Percentiles rank a stretch among this genome's conserved stretches.
phyloP scores from a whole-genome alignment of 805 yeast species.

The Ogataea neopini region DNA sequence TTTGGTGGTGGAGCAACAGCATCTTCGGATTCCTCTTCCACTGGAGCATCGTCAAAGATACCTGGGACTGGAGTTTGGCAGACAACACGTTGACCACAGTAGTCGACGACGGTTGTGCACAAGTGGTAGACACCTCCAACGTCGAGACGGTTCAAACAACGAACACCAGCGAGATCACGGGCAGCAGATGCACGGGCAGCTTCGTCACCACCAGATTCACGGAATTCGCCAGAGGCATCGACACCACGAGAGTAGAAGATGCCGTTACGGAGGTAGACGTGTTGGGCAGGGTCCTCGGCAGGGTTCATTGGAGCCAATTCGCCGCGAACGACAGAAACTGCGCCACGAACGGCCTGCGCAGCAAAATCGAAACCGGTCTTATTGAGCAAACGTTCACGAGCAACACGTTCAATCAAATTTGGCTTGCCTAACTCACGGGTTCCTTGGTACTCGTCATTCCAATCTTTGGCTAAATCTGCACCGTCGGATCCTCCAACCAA shows the following conservation, averaged over 20 bases:
- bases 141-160: slow-evolving; percentile 66
- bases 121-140: slow-evolving; percentile 64
- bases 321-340: slow-evolving; percentile 72
- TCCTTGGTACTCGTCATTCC: slow-evolving; percentile 90
- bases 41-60: slow-evolving; percentile 53
- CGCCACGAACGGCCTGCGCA: slow-evolving; percentile 73
- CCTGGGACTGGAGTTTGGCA: slow-evolving; percentile 98
- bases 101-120: slow-evolving; percentile 86
- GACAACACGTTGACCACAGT: slow-evolving; percentile 81
- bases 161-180: slow-evolving; percentile 77
- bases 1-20: slow-evolving; percentile 40
- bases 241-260: slow-evolving; percentile 83
- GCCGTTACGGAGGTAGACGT: slow-evolving; percentile 75
- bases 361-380: slow-evolving; percentile 77
- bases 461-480: slow-evolving; percentile 63
- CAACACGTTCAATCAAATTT: slow-evolving; percentile 58
- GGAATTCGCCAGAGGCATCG: slow-evolving; percentile 67
- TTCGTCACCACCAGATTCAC: slow-evolving; percentile 71
- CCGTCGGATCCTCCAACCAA: slow-evolving; percentile 61
- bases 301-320: slow-evolving; percentile 80
- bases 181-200: slow-evolving; percentile 81
- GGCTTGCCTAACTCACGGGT: slow-evolving; percentile 67
- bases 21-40: slow-evolving; percentile 42
- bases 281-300: slow-evolving; percentile 59
- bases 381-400: slow-evolving; percentile 73